Evolutionary conservation across 805 yeast genomes (phyloP).

Genomic region (Candida michaelii): DNA sequence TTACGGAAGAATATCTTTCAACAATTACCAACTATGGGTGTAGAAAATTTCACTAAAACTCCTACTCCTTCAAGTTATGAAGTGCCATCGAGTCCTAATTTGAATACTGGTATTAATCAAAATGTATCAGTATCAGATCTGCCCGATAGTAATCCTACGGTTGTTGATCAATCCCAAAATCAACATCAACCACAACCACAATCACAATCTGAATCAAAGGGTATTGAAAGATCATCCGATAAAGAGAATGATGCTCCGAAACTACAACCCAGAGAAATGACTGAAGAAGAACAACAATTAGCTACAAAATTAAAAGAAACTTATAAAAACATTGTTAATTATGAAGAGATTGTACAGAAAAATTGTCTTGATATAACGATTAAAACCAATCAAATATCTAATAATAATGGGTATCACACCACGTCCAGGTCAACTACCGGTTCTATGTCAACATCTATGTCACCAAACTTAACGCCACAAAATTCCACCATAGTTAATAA

Average conservation of each 20-base stretch:
- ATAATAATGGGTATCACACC: not conserved
- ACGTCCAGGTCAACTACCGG: conserved; percentile 4
- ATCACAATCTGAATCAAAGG: not conserved
- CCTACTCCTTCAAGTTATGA: conserved; percentile 44
- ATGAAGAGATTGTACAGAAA: conserved; percentile 68
- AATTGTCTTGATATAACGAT: conserved; percentile 61
- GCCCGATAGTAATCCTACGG: conserved; percentile 37
- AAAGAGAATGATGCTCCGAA: conserved; percentile 1
- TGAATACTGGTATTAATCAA: conserved; percentile 23
- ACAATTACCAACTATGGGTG: conserved; percentile 10
- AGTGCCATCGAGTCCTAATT: conserved; percentile 40
- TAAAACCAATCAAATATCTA: conserved; percentile 42
- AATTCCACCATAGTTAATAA: conserved; percentile 10
- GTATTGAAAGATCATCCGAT: not conserved
- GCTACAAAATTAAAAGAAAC: conserved; percentile 74
- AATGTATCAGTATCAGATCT: conserved; percentile 42
- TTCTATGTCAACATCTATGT: conserved; percentile 11
- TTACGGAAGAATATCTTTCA: conserved; percentile 20
- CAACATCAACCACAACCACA: conserved; percentile 5
- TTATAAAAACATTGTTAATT: conserved; percentile 64
- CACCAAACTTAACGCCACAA: conserved; percentile 16
- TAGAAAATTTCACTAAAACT: conserved; percentile 26
- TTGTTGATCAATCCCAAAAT: conserved; percentile 19
- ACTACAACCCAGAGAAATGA: conserved; percentile 30
- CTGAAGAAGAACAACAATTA: conserved; percentile 63